These are phyloP conservation scores for Sphaceloma murrayae DNA, from an alignment of 2,329 filamentous ascomycete genomes.

Conservation along the genomic window DNA sequence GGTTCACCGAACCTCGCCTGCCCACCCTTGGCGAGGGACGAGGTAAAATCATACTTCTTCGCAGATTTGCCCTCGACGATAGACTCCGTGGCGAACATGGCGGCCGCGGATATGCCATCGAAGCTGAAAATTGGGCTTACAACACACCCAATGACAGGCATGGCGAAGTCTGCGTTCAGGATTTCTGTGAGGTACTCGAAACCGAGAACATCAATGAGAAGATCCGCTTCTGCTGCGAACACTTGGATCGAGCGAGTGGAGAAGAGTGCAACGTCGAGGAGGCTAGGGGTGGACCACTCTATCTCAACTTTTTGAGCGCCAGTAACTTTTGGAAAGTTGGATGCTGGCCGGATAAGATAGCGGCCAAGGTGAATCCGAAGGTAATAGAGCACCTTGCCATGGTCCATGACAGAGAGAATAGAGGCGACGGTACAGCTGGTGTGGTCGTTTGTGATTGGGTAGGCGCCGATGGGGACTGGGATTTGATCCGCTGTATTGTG, in stretches of 20 bases:
- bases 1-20: slow-evolving; percentile 70
- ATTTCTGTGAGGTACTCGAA: slow-evolving; percentile 83
- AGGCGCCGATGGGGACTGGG: slow-evolving; percentile 78
- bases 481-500: slow-evolving; percentile 74
- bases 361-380: slow-evolving; percentile 75
- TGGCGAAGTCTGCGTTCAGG: slow-evolving; percentile 75
- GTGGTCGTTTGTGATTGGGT: slow-evolving; percentile 93
- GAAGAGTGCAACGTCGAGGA: slow-evolving; percentile 31
- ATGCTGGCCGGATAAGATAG: slow-evolving; percentile 91
- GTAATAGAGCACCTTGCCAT: slow-evolving; percentile 50
- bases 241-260: slow-evolving; percentile 59
- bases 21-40: slow-evolving; percentile 70
- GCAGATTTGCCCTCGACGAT: slow-evolving; percentile 63
- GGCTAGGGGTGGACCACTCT: slow-evolving; percentile 52
- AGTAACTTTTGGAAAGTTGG: slow-evolving; percentile 89
- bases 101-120: slow-evolving; percentile 47
- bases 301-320: slow-evolving; percentile 81
- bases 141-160: slow-evolving; percentile 71
- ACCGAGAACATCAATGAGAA: slow-evolving; percentile 70
- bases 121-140: slow-evolving; percentile 66
- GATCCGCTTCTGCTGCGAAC: slow-evolving; percentile 60
- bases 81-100: slow-evolving; percentile 44
- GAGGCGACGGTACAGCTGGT: slow-evolving; percentile 58
- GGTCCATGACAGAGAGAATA: slow-evolving; percentile 25
- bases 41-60: slow-evolving; percentile 73